phyloP scores from a whole-genome alignment of 1,284 basidiomycete species.

The Cutaneotrichosporon sp. region DNA sequence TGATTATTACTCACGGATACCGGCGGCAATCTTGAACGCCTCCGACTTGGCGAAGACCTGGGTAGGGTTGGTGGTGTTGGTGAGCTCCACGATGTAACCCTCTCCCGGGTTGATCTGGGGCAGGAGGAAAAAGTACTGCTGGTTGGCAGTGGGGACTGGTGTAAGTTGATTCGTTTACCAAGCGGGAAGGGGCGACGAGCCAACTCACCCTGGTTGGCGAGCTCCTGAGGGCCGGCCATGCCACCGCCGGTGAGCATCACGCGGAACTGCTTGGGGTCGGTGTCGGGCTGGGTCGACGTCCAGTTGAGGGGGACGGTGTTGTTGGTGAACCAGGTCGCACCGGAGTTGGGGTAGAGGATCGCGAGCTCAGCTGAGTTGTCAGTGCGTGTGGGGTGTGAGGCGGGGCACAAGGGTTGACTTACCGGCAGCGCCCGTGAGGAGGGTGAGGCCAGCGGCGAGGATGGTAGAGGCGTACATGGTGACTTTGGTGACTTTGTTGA shows the following conservation, averaged over 20 bases:
- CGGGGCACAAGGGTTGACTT: too few relatives aligned
- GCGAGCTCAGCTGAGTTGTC: constrained; percentile 30
- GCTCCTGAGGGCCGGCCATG: constrained; percentile 29
- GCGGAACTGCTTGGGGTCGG: constrained; percentile 38
- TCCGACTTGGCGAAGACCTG: constrained; percentile 51
- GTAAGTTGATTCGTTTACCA: too few relatives aligned
- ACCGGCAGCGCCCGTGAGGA: constrained; percentile 24
- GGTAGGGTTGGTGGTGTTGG: constrained; percentile 50
- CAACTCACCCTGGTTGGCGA: constrained; percentile 44
- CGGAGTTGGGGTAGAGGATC: constrained; percentile 33
- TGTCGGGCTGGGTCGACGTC: constrained; percentile 27
- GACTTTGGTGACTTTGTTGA: neutral
- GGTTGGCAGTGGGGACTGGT: constrained; percentile 31
- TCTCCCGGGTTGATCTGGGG: constrained; percentile 20
- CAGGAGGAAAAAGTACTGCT: constrained; percentile 29
- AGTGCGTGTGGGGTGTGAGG: neutral
- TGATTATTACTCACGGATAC: constrained; percentile 26
- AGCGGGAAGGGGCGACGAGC: too few relatives aligned
- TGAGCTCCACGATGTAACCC: constrained; percentile 52
- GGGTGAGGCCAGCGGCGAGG: constrained; percentile 13
- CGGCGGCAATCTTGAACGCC: constrained; percentile 47
- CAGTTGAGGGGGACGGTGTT: constrained; percentile 43
- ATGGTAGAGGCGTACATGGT: constrained; percentile 14
- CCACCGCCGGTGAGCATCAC: constrained; percentile 35
- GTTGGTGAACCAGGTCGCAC: constrained; percentile 41